A percentile compares a stretch with the other conserved stretches of the same genome.
phyloP scores from a whole-genome alignment of 495 filamentous ascomycete genomes.

The Talaromyces liani region DNA sequence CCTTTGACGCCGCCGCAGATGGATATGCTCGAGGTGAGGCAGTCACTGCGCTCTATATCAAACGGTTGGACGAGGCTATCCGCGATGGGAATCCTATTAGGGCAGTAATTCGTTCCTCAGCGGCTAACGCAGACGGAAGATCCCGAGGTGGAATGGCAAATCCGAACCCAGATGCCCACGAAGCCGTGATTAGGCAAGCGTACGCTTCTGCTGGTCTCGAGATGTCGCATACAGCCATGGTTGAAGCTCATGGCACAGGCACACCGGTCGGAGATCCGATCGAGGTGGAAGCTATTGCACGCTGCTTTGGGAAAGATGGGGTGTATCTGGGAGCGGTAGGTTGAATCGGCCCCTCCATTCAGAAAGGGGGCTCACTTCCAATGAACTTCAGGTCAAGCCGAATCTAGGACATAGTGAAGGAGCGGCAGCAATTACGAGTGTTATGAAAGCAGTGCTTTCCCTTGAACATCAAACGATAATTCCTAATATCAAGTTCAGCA shows the following conservation, averaged over 20 bases:
- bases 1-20: slow-evolving; percentile 54
- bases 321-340: slow-evolving; percentile 46
- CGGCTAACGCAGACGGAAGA: slow-evolving; percentile 26
- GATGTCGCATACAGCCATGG: slow-evolving; percentile 18
- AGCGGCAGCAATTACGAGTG: slow-evolving; percentile 44
- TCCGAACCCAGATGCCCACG: slow-evolving; percentile 23
- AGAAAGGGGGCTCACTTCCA: background rate
- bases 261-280: slow-evolving; percentile 12
- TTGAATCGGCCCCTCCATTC: background rate
- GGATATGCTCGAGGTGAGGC: slow-evolving; percentile 59
- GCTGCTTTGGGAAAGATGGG: slow-evolving; percentile 11
- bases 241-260: slow-evolving; percentile 28
- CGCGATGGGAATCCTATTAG: slow-evolving; percentile 28
- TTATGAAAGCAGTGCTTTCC: slow-evolving; percentile 50
- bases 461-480: slow-evolving; percentile 41
- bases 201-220: slow-evolving; percentile 22
- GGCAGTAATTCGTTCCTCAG: slow-evolving; percentile 27
- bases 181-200: slow-evolving; percentile 26
- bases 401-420: slow-evolving; percentile 48
- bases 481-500: slow-evolving; percentile 33
- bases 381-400: slow-evolving; percentile 30
- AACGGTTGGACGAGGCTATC: slow-evolving; percentile 21
- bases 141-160: slow-evolving; percentile 14
- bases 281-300: background rate
- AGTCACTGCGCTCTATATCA: slow-evolving; percentile 28